Base-by-base conservation (phyloP, 768 basidiomycete species). In the Nidula microcarpa region DNA sequence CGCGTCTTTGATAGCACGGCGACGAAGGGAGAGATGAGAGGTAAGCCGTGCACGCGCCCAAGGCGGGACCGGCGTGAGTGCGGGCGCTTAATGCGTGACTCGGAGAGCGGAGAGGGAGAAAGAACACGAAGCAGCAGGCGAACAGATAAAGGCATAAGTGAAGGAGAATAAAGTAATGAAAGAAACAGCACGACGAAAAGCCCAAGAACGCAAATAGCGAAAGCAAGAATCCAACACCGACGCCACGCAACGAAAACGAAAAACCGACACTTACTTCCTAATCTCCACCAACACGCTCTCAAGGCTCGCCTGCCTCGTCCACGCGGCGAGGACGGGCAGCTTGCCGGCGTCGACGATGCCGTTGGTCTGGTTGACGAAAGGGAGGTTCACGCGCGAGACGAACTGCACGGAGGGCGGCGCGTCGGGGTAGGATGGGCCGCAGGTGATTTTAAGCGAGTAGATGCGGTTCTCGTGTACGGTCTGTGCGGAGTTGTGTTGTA, bases 381-480 rank as follows among this genome's bases (percentile, higher is more conserved):
- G 96, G 14, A 99, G 79, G 68, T 98, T 97, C 56, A 99, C 92
- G 53, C 85, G 80, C 36, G 91, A 95, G 56, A 89, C 62, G 72
- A 98, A 98, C 56, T 89, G 85, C 53, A 98, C 83, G 14, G 75
- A 69, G 13, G 96, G 96, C 4, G 89, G 90, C 0, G 53, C 52
- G 47, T 96, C 91, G 32, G 91, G 91, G 68, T 94, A 94, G 3
- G 64, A 52, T 1, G 81, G 73, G 48, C 84, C 90, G 62, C 96
- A 98, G 63, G 77, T 75, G 66, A 99, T 95, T 74, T 88, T 90
- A 63, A 99, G 82, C 49, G 86, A 88, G 82, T 98, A 99, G 73
- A 98, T 99, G 51, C 97, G 84, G 74, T 98, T 99, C 81, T 99
- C 96, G 71, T 98, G 94, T 4, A 96, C 93, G 18, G 94, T 96